phyloP scores from a whole-genome alignment of 768 basidiomycete species.

The Gyrodon lividus region DNA sequence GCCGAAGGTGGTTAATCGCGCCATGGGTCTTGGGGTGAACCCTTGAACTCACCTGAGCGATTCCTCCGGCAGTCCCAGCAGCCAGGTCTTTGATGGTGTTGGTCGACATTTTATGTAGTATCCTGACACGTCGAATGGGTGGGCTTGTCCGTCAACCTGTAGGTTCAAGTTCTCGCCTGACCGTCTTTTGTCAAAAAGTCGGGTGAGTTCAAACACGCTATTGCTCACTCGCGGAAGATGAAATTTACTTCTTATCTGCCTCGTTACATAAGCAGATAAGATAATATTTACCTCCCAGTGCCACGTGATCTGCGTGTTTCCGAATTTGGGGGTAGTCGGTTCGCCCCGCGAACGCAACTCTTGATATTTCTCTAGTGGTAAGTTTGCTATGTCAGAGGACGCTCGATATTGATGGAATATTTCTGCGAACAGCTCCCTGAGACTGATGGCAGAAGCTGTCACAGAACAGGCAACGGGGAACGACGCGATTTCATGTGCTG shows the following conservation, averaged over 20 bases:
- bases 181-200: background rate
- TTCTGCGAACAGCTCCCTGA: conserved; percentile 3
- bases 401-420: conserved; percentile 6
- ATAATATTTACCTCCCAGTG: background rate
- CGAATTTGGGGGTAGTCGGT: conserved; percentile 7
- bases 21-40: background rate
- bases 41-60: conserved; percentile 63
- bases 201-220: conserved; percentile 5
- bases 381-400: conserved; percentile 6
- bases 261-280: conserved; percentile 10
- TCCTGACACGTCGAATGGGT: background rate
- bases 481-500: background rate
- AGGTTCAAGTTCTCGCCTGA: background rate
- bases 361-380: conserved; percentile 6
- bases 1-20: conserved; percentile 8
- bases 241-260: background rate
- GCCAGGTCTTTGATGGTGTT: conserved; percentile 84
- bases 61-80: conserved; percentile 89
- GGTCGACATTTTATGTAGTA: conserved; percentile 24
- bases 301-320: conserved; percentile 15
- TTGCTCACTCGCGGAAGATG: conserved; percentile 22
- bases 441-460: conserved; percentile 14
- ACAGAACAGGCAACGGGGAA: conserved; percentile 5
- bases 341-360: background rate
- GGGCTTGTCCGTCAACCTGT: background rate